A percentile compares a stretch with the other conserved stretches of the same genome.
Conservation (phyloP, 371 early-diverging fungal species). For the Haplosporangium sp. region DNA sequence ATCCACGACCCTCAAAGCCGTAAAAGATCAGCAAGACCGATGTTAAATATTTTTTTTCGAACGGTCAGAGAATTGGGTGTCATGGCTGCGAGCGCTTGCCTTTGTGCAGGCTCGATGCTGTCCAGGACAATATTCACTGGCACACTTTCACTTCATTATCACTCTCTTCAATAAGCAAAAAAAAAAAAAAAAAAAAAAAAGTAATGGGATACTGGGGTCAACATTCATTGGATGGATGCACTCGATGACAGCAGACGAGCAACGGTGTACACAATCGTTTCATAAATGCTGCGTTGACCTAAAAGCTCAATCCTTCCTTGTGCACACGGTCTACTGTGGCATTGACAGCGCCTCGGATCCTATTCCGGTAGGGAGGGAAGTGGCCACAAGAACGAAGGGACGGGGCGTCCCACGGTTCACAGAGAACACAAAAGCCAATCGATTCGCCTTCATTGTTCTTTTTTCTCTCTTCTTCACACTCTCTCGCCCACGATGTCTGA, state of each 20-base stretch:
- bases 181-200: neutral
- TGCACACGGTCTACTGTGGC: no score
- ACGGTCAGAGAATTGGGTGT: slow-evolving; percentile 55
- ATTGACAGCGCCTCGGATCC: neutral
- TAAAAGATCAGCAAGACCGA: slow-evolving; percentile 52
- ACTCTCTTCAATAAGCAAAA: neutral
- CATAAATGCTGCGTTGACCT: no score
- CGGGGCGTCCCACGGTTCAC: neutral
- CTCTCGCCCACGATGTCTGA: slow-evolving; percentile 7
- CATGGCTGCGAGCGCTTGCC: slow-evolving; percentile 33
- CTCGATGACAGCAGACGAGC: no score
- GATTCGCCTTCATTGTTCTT: neutral
- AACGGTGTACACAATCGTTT: no score
- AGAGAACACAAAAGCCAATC: neutral
- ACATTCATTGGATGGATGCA: no score
- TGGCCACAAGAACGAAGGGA: no score
- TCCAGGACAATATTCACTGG: slow-evolving; percentile 50
- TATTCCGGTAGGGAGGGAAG: neutral
- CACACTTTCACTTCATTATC: slow-evolving; percentile 13
- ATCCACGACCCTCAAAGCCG: slow-evolving; percentile 55
- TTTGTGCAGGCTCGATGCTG: slow-evolving; percentile 43
- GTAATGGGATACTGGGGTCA: neutral
- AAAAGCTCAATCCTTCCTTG: no score
- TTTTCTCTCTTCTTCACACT: neutral
- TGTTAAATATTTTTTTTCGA: slow-evolving; percentile 40